Evolutionary conservation across 805 yeast genomes (phyloP).

Genomic region (Ogataea glucozyma): DNA sequence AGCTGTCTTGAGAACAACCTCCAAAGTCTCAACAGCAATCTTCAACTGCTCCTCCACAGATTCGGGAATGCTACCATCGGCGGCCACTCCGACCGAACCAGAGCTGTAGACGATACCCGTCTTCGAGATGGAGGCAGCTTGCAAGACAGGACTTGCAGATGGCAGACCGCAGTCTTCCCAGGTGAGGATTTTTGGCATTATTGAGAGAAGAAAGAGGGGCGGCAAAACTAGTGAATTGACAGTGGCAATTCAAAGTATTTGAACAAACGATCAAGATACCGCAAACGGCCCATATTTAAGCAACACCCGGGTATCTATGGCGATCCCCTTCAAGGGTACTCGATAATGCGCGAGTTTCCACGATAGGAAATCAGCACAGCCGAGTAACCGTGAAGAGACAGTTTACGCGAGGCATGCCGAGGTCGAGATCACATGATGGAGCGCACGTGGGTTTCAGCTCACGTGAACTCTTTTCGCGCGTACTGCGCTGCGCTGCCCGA

Average conservation of each 20-base stretch:
- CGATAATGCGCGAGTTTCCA: conserved; percentile 1
- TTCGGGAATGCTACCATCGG: conserved; percentile 42
- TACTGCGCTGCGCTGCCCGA: background rate
- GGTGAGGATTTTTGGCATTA: conserved; percentile 25
- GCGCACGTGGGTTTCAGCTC: too few relatives aligned
- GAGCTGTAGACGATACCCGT: conserved; percentile 31
- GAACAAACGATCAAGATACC: too few relatives aligned
- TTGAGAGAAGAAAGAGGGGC: background rate
- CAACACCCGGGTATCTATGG: too few relatives aligned
- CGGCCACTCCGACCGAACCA: conserved; percentile 30
- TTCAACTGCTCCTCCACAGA: conserved; percentile 47
- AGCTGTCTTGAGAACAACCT: conserved; percentile 41
- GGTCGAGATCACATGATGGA: too few relatives aligned
- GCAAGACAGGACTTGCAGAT: conserved; percentile 21
- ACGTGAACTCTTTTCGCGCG: too few relatives aligned
- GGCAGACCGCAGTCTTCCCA: conserved; percentile 29
- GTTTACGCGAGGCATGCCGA: too few relatives aligned
- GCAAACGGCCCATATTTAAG: too few relatives aligned
- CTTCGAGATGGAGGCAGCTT: conserved; percentile 27
- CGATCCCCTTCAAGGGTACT: too few relatives aligned
- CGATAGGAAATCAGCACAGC: conserved; percentile 5
- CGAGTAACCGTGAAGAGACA: too few relatives aligned
- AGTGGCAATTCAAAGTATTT: too few relatives aligned
- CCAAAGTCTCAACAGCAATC: conserved; percentile 44
- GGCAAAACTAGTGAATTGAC: background rate